A percentile compares a stretch with the other conserved stretches of the same genome.
phyloP scores from a whole-genome alignment of 306 rosid genomes.

The Trifolium repens region DNA sequence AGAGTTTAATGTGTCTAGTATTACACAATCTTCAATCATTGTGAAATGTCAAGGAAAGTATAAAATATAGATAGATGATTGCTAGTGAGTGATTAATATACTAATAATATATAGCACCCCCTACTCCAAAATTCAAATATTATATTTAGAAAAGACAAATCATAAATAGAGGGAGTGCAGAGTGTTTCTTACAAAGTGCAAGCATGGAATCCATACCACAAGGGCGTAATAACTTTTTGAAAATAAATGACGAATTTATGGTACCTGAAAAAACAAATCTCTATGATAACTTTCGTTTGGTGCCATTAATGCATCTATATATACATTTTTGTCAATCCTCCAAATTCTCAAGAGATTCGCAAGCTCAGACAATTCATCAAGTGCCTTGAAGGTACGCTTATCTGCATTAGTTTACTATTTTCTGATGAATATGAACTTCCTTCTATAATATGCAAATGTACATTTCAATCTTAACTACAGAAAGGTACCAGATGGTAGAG shows the following conservation, averaged over 20 bases:
- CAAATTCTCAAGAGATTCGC: constrained; percentile 77
- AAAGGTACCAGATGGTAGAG: constrained; percentile 73
- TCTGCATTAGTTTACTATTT: constrained; percentile 58
- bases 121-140: constrained; percentile 16
- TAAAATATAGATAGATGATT: not conserved
- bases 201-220: constrained; percentile 8
- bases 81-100: not conserved
- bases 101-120: constrained; percentile 13
- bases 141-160: constrained; percentile 25
- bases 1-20: constrained; percentile 13
- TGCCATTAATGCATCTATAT: constrained; percentile 79
- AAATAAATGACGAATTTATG: constrained; percentile 18
- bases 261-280: constrained; percentile 91
- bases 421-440: constrained; percentile 36
- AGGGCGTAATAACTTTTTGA: constrained; percentile 1
- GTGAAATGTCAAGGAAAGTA: not conserved
- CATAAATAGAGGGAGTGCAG: constrained; percentile 12
- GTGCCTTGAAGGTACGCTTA: constrained; percentile 79
- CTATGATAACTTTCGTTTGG: constrained; percentile 90
- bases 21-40: not conserved
- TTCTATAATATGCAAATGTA: constrained; percentile 19
- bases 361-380: constrained; percentile 88
- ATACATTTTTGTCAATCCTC: constrained; percentile 76
- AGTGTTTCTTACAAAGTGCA: constrained; percentile 25
- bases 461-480: constrained; percentile 28